Base-by-base conservation (phyloP, 1,284 basidiomycete species). In the Phylloporus gajari region DNA sequence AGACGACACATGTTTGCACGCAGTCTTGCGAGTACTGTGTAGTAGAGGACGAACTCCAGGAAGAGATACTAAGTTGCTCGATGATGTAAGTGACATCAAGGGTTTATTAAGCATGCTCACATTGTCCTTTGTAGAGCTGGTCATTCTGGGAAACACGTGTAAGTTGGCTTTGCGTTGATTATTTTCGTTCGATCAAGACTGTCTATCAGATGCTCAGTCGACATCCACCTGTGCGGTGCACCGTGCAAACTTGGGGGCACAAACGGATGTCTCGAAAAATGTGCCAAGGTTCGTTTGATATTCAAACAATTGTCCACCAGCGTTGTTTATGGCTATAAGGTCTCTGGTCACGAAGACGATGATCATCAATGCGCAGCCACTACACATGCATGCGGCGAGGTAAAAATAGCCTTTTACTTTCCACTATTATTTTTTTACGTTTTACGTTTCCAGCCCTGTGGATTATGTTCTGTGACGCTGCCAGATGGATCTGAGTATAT, bases 321-420 rank as follows among this genome's bases (percentile, higher is more conserved):
- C 27, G n/a, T 88, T 68, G 42, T 65, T 69, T 11, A 72, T 25
- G 30, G 8, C 5, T 68, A 5, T 6, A 11, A 88, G 88, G 78
- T 85, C 40, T 80, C 82, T 17, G 81, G 76, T 30, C 88, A 90
- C 67, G 74, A 75, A 40, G 88, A 86, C 3, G 84, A 82, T 0
- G 86, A 85, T 13, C 90, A 91, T 71, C 73, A 86, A 68, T 91
- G 90, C 74, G 84, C 88, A 7, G 87, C 89, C 3, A 73, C 75
- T 13, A 78, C 83, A 3, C 90, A 91, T 75, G 84, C 84, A 17
- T 91, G 90, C 69, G 88, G 89, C 67, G 80, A 88, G 83, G 90
- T 90, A 75, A 66, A 77, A 72, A 35, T 68, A 19, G 3, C n/a
- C 30, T 56, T 51, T 68, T 42, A 48, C 46, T 64, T 25, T 38